These are phyloP conservation scores for Lentinula lateritia DNA, from an alignment of 768 basidiomycete genomes.

Conservation along the genomic window DNA sequence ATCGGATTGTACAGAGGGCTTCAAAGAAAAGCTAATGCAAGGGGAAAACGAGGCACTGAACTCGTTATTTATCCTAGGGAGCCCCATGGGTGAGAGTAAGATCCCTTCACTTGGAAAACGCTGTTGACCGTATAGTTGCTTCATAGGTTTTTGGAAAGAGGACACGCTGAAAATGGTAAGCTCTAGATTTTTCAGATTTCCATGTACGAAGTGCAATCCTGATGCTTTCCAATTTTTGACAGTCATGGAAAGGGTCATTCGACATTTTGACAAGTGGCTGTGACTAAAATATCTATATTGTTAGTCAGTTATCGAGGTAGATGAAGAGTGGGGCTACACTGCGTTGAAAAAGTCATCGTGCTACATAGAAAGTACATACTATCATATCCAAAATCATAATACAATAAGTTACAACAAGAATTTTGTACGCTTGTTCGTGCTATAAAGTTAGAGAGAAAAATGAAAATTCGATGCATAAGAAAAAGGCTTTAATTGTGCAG, in stretches of 20 bases:
- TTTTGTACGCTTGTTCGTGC: not conserved
- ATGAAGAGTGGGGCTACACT: not conserved
- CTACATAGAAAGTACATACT: not conserved
- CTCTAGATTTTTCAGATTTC: not conserved
- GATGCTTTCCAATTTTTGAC: not conserved
- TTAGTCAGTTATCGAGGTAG: too few species aligned
- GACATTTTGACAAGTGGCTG: not conserved
- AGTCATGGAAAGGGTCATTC: slow-evolving; percentile 1
- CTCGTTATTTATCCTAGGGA: slow-evolving; percentile 1
- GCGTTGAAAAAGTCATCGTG: not conserved
- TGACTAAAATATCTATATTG: not conserved
- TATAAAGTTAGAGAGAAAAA: not conserved
- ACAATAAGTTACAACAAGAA: not conserved
- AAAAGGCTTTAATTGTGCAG: not conserved
- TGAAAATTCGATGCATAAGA: not conserved
- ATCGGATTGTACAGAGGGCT: slow-evolving; percentile 20
- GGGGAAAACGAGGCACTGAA: not conserved
- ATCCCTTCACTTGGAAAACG: not conserved
- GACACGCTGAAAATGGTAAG: not conserved
- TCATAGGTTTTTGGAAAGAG: not conserved
- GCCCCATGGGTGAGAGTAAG: not conserved
- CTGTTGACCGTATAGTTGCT: not conserved
- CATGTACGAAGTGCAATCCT: not conserved
- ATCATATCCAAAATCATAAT: not conserved
- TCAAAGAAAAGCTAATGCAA: not conserved